These are phyloP conservation scores for Drechslerella dactyloides DNA, from an alignment of 2,329 filamentous ascomycete genomes.

Conservation along the genomic window DNA sequence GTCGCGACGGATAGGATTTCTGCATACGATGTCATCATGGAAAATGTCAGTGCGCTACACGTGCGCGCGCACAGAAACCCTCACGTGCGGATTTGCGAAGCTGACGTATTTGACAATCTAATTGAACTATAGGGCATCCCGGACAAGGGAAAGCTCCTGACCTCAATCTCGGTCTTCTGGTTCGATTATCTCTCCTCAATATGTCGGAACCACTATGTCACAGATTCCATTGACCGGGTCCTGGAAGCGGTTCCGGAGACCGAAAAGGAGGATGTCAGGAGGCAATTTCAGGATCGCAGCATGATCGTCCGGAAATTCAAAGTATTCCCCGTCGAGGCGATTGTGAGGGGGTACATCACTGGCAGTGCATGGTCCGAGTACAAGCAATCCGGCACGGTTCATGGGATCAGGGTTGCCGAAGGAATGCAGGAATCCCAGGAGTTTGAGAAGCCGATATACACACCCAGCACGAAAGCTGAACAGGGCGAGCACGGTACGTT, in stretches of 20 bases:
- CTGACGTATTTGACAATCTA: constrained; percentile 55
- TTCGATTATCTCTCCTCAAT: constrained; percentile 68
- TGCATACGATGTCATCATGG: constrained; percentile 90
- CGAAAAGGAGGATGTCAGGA: constrained; percentile 59
- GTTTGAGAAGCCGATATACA: constrained; percentile 74
- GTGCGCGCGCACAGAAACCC: not conserved
- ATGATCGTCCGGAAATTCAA: constrained; percentile 79
- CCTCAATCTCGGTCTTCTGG: constrained; percentile 72
- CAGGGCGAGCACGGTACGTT: constrained; percentile 67
- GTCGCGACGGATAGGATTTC: constrained; percentile 89
- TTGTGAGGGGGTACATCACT: constrained; percentile 88
- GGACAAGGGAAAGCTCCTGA: constrained; percentile 71
- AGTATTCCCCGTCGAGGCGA: constrained; percentile 80
- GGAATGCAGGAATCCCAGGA: constrained; percentile 74
- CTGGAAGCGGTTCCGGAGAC: constrained; percentile 53
- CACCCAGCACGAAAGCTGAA: constrained; percentile 84
- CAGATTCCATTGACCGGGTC: constrained; percentile 63
- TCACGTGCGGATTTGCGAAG: constrained; percentile 12
- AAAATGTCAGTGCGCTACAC: constrained; percentile 68
- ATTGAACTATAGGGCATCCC: constrained; percentile 66
- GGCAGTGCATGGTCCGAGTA: constrained; percentile 85
- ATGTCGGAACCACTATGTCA: constrained; percentile 67
- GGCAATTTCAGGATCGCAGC: constrained; percentile 68
- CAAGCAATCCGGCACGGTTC: constrained; percentile 74
- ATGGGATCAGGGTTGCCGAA: constrained; percentile 72